A percentile compares a stretch with the other conserved stretches of the same genome.
These are phyloP conservation scores for Papiliotrema terrestris DNA, from an alignment of 1,284 basidiomycete species.

Conservation along the genomic window DNA sequence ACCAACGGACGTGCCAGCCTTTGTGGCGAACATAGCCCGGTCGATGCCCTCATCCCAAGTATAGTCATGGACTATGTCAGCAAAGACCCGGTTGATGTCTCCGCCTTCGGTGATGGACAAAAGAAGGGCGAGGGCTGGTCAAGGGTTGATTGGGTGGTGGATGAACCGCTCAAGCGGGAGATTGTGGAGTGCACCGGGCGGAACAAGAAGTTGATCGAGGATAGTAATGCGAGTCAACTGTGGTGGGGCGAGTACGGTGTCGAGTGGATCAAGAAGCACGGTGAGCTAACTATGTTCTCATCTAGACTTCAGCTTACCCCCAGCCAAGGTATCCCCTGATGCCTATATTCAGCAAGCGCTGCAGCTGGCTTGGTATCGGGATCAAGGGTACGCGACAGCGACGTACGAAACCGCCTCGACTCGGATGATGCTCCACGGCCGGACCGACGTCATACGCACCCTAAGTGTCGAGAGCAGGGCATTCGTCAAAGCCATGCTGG, in stretches of 20 bases:
- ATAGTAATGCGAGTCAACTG: constrained; percentile 80
- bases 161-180: constrained; percentile 59
- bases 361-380: constrained; percentile 86
- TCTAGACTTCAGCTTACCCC: not conserved
- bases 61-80: constrained; percentile 84
- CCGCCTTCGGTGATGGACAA: constrained; percentile 13
- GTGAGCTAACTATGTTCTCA: constrained; percentile 51
- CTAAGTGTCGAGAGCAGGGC: constrained; percentile 70
- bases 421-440: constrained; percentile 81
- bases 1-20: constrained; percentile 80
- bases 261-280: constrained; percentile 81
- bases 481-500: constrained; percentile 74
- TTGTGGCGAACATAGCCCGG: constrained; percentile 88
- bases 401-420: constrained; percentile 96
- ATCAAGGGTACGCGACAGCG: constrained; percentile 73
- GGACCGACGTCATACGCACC: constrained; percentile 88
- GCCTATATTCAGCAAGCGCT: constrained; percentile 90
- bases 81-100: constrained; percentile 58
- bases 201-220: constrained; percentile 62
- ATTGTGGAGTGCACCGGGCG: constrained; percentile 61
- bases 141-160: constrained; percentile 71
- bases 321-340: constrained; percentile 76
- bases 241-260: constrained; percentile 84
- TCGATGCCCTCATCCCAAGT: constrained; percentile 87
- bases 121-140: constrained; percentile 54